A percentile compares a stretch with the other conserved stretches of the same genome.
phyloP scores from a whole-genome alignment of 345 rosid species.

The Bruguiera parviflora region DNA sequence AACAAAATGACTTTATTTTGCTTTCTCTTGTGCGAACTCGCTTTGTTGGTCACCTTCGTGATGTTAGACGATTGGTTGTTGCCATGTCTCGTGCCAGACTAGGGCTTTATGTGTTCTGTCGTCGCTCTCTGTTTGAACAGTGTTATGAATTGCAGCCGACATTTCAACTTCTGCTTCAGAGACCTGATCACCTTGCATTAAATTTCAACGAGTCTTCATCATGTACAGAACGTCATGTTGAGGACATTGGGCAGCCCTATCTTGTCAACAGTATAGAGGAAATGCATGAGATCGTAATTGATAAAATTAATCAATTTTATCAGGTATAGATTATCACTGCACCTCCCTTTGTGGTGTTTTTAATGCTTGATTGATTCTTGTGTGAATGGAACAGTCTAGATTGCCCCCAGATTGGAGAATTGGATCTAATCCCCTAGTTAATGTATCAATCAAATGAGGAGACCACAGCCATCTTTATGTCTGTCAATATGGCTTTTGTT shows the following conservation, averaged over 20 bases:
- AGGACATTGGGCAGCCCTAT: constrained; percentile 58
- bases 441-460: too few relatives aligned
- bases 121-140: constrained; percentile 87
- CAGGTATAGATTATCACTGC: constrained; percentile 46
- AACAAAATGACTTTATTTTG: constrained; percentile 90
- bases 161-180: constrained; percentile 67
- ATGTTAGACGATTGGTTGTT: constrained; percentile 90
- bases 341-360: neutral
- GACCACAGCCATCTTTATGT: too few relatives aligned
- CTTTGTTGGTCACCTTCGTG: constrained; percentile 97
- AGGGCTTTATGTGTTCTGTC: constrained; percentile 84
- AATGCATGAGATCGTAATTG: constrained; percentile 60
- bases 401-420: too few relatives aligned
- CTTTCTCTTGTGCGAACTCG: constrained; percentile 94
- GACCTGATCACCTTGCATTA: constrained; percentile 76
- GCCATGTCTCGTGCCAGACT: constrained; percentile 99
- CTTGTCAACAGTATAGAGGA: constrained; percentile 66
- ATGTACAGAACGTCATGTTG: constrained; percentile 71
- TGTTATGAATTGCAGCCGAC: constrained; percentile 98
- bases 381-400: neutral
- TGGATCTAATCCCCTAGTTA: too few relatives aligned
- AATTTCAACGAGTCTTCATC: constrained; percentile 58
- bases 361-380: neutral
- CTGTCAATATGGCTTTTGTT: too few relatives aligned
- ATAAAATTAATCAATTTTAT: constrained; percentile 49